Base-by-base conservation (phyloP, 257 asterid genomes). In the Knoxia roxburghii region DNA sequence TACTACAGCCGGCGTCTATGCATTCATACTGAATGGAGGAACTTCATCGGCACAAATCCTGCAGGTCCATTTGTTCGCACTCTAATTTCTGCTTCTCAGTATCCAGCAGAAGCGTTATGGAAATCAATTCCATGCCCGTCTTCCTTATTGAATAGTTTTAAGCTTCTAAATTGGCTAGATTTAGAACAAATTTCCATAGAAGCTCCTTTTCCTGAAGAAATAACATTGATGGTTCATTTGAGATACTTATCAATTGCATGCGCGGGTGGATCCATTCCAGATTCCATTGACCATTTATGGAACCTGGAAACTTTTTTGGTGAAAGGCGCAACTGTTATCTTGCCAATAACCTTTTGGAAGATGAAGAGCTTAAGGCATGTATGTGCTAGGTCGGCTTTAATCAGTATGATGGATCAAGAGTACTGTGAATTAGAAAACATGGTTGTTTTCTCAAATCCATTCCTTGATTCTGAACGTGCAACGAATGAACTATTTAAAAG, bases 121-220 rank as follows among this genome's bases (percentile, higher is more conserved):
- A n/a, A 0, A 15, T 17, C 32, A n/a, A n/a, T 58, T 32, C 64
- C 64, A 17, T 30, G 35, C 26, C 13, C 50, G 17, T 64, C 67
- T 33, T n/a, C 24, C 13, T 18, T 61, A 0, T 52, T 11, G 43
- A 23, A 24, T 10, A 61, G 23, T 24, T 53, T 68, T 13, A 73
- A 23, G 69, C 33, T 68, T 73, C 54, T 61, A 13, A 40, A 27
- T 61, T 65, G 68, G 46, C 53, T 73, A 61, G 73, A 73, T 54
- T 30, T 68, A 46, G 61, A 54, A 5, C 0, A 14, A 10, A 23
- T 68, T 21, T 11, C 7, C 6, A 17, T 60, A 12, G 61, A 18
- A 7, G 27, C 13, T 21, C 26, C 27, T 37, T 73, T 68, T 53
- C 65, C 73, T 15, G 40, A 24, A 37, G 60, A 12, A 1, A 40